phyloP scores from a whole-genome alignment of 805 yeast species.

The Hanseniaspora valbyensis region DNA sequence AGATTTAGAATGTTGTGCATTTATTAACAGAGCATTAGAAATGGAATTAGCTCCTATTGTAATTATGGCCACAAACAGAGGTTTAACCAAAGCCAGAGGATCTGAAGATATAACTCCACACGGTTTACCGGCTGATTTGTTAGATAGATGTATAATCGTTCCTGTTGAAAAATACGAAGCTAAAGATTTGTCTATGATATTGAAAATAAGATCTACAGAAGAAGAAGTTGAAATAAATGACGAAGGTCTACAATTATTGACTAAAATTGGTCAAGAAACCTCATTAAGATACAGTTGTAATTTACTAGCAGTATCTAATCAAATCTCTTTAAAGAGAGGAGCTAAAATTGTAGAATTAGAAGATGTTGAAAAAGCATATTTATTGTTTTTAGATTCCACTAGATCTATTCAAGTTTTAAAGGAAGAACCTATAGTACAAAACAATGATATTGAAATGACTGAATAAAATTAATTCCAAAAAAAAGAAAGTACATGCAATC shows the following conservation, averaged over 20 bases:
- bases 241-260: slow-evolving; percentile 77
- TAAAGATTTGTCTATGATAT: slow-evolving; percentile 76
- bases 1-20: slow-evolving; percentile 92
- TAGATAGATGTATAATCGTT: slow-evolving; percentile 87
- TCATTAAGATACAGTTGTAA: slow-evolving; percentile 88
- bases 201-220: slow-evolving; percentile 81
- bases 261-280: slow-evolving; percentile 83
- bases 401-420: slow-evolving; percentile 81
- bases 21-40: slow-evolving; percentile 89
- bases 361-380: slow-evolving; percentile 79
- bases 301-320: slow-evolving; percentile 79
- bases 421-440: slow-evolving; percentile 54
- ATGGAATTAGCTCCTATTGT: slow-evolving; percentile 95
- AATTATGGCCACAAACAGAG: slow-evolving; percentile 96
- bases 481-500: no score
- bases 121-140: slow-evolving; percentile 90
- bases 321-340: slow-evolving; percentile 74
- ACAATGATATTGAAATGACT: slow-evolving; percentile 58
- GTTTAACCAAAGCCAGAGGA: slow-evolving; percentile 86
- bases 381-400: slow-evolving; percentile 75
- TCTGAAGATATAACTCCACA: slow-evolving; percentile 90
- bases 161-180: slow-evolving; percentile 68
- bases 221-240: slow-evolving; percentile 78
- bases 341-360: slow-evolving; percentile 51
- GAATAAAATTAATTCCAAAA: slow-evolving; percentile 17